These are phyloP conservation scores for Apiospora malaysiana DNA, from an alignment of 2,329 filamentous ascomycete genomes.

Conservation along the genomic window DNA sequence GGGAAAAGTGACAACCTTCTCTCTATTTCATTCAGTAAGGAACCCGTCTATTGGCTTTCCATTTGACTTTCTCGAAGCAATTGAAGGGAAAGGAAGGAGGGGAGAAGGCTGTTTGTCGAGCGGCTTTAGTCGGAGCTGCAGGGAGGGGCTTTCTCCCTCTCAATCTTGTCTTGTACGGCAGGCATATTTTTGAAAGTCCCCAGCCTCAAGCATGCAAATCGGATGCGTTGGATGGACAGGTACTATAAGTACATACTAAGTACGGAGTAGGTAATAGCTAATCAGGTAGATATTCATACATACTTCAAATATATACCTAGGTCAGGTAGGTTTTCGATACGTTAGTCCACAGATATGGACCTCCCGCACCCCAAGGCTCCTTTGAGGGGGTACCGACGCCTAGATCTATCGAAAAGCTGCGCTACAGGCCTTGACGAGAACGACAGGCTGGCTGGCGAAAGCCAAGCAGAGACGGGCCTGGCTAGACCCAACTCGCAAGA, in stretches of 20 bases:
- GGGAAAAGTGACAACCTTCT: background rate
- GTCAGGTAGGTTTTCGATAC: background rate
- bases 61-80: conserved; percentile 14
- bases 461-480: background rate
- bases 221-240: background rate
- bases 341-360: background rate
- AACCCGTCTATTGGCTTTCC: conserved; percentile 16
- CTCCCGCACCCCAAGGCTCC: background rate
- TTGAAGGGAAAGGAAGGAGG: background rate
- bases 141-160: background rate
- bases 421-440: conserved; percentile 3
- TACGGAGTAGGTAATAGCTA: too few relatives aligned
- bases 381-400: background rate
- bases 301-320: too few relatives aligned
- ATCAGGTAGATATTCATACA: too few relatives aligned
- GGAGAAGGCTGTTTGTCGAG: conserved; percentile 1
- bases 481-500: background rate
- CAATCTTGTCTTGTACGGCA: background rate
- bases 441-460: background rate
- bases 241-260: too few relatives aligned
- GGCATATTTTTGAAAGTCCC: background rate
- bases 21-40: conserved; percentile 1
- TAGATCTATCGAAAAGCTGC: conserved; percentile 10
- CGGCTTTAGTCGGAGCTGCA: conserved; percentile 6
- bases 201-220: conserved; percentile 14